Percentiles rank a stretch among this genome's conserved stretches.
Conservation (phyloP, 305 asterid genomes). For the Solanum chacoense region DNA sequence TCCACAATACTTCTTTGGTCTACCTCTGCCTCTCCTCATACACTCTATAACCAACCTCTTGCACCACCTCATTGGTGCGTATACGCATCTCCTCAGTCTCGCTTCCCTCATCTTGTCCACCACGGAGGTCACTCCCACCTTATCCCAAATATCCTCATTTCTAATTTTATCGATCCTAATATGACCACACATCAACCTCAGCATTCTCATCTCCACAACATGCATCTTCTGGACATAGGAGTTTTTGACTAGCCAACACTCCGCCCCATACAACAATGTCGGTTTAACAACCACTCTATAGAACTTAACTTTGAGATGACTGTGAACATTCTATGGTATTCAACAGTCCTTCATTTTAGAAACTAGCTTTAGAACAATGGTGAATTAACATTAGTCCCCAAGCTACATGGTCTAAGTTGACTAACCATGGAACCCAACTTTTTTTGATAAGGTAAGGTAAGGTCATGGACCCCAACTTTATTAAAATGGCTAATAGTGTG, state of each 20-base stretch:
- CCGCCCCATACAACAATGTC: neutral
- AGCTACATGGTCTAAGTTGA: neutral
- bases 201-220: neutral
- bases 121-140: neutral
- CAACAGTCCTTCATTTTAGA: neutral
- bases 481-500: neutral
- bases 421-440: neutral
- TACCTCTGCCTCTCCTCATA: neutral
- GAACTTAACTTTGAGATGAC: neutral
- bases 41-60: neutral
- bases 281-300: neutral
- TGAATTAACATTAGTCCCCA: neutral
- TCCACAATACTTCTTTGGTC: neutral
- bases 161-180: neutral
- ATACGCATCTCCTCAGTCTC: neutral
- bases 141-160: neutral
- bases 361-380: neutral
- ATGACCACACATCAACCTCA: neutral
- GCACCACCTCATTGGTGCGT: neutral
- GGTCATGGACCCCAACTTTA: neutral
- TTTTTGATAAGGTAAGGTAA: neutral
- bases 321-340: neutral
- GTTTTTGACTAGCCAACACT: neutral
- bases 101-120: neutral
- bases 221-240: neutral